Evolutionary conservation across 495 filamentous ascomycete species (phyloP), one percentile per base, ranked within the genome.

Genomic region (Lophiotrema nucula): DNA sequence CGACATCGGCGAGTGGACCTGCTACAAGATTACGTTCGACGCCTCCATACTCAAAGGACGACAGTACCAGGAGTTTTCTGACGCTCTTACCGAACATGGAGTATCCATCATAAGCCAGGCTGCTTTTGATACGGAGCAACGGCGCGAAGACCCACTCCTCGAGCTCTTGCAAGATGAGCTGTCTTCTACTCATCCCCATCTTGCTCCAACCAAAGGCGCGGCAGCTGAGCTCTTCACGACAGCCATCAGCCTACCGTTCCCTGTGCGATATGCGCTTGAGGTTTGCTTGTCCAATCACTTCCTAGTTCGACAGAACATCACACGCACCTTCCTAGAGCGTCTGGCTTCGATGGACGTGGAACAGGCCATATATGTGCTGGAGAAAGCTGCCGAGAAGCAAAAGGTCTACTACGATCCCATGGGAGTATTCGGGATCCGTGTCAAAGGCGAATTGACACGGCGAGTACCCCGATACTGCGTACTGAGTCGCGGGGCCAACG

Each of bases 191-290:
- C 45, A 53, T 28, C 33, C 53, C 10, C 39, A 39, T 38, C 33
- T 69, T 12, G 53, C 60, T 0, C 64, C 75, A 8, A 42, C 65
- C 65, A 58, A 79, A 50, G 77, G 1, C 56, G 73, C 21, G 6
- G 45, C 48, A 15, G 47, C 33, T 18, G 43, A 56, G 5, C 56
- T 64, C 13, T 4, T 21, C 15, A 49, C 47, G 1, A 33, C 24
- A 19, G 47, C 43, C 10, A 42, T 67, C 25, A 12, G 23, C 18
- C 76, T 98, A 3, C 74, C 83, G 0, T 97, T 91, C 44, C 68
- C 82, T 0, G 82, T 92, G 1, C 83, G 89, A 8, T 97, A 97
- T 65, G 92, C 96, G 70, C 80, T 98, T 0, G 92, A 97, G 70
- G 92, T 89, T 0, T 97, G 92, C 67, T 78, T 97, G 8, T 95